Conservation (phyloP, 192 early-diverging fungal genomes). For the Linderina pennispora region DNA sequence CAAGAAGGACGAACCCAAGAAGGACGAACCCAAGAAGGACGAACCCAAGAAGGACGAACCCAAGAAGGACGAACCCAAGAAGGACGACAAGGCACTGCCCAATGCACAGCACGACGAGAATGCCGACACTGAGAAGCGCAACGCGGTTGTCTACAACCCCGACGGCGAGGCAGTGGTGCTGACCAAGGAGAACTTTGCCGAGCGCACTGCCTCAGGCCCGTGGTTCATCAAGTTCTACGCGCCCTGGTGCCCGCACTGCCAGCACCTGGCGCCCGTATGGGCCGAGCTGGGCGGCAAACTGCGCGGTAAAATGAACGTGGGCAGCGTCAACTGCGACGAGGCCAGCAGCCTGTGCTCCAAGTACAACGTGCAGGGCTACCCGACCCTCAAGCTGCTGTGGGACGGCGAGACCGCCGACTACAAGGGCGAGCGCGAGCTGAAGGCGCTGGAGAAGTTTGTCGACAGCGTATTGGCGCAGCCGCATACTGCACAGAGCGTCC, state of each 20-base stretch:
- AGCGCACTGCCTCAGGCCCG: slow-evolving; percentile 50
- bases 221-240: slow-evolving; percentile 91
- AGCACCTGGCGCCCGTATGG: slow-evolving; percentile 77
- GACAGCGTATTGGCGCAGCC: slow-evolving; percentile 41
- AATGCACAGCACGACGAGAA: slow-evolving; percentile 7
- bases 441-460: slow-evolving; percentile 50
- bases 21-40: neutral
- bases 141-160: slow-evolving; percentile 31
- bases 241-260: slow-evolving; percentile 87
- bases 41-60: neutral
- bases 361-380: slow-evolving; percentile 75
- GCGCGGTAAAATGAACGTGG: slow-evolving; percentile 72
- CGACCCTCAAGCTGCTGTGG: slow-evolving; percentile 73
- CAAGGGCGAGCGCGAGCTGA: slow-evolving; percentile 47
- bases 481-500: slow-evolving; percentile 17
- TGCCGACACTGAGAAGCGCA: neutral
- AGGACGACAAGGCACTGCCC: too few species aligned
- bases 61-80: too few species aligned
- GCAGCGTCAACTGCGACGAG: slow-evolving; percentile 77
- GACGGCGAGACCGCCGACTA: slow-evolving; percentile 34
- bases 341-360: slow-evolving; percentile 54
- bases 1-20: neutral
- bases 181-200: slow-evolving; percentile 48
- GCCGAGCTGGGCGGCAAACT: slow-evolving; percentile 56
- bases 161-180: slow-evolving; percentile 54